phyloP scores from a whole-genome alignment of 345 rosid species.

The Triadica sebifera region DNA sequence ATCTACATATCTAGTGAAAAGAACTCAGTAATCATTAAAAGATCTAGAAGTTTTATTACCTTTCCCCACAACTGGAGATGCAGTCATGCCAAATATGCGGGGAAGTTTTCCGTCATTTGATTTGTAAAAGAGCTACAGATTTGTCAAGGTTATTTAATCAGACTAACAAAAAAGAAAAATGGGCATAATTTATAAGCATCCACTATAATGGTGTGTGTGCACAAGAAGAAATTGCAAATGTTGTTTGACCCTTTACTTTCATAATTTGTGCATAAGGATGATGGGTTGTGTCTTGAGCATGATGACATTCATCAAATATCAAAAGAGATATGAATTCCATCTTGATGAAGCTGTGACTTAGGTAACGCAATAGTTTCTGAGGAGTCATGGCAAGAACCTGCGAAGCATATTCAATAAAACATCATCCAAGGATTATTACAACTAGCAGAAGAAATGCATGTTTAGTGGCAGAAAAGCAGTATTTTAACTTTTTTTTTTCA shows the following conservation, averaged over 20 bases:
- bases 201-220: not conserved
- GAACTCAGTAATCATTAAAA: conserved; percentile 10
- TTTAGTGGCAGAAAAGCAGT: not conserved
- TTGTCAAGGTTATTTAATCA: conserved; percentile 27
- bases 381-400: conserved; percentile 99
- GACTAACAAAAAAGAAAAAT: conserved; percentile 3
- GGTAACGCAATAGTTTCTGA: conserved; percentile 57
- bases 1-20: conserved; percentile 2
- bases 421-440: conserved; percentile 18
- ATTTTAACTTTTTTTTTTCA: not conserved
- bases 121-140: conserved; percentile 67
- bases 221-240: conserved; percentile 7
- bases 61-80: conserved; percentile 93
- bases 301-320: conserved; percentile 94
- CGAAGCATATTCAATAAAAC: conserved; percentile 22
- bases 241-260: conserved; percentile 54
- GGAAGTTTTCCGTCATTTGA: conserved; percentile 49
- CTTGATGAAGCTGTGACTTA: conserved; percentile 85
- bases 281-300: conserved; percentile 75
- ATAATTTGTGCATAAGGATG: conserved; percentile 93
- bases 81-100: conserved; percentile 96
- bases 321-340: conserved; percentile 86
- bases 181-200: not conserved
- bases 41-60: conserved; percentile 42
- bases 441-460: not conserved